Base-by-base conservation (phyloP, 2,329 filamentous ascomycete species). In the Aspergillus candidus region DNA sequence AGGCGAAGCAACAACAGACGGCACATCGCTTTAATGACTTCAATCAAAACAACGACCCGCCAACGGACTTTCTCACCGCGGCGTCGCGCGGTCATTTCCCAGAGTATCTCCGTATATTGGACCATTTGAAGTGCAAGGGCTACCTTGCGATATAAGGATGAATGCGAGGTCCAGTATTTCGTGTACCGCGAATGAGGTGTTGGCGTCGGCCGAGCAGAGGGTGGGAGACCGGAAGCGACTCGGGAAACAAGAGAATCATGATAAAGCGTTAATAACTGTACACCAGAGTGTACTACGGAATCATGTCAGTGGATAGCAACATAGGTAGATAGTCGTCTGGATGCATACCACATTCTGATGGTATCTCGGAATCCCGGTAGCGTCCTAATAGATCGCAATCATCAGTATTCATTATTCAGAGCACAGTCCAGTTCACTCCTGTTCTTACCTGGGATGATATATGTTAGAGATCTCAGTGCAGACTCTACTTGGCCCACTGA, bases 401-500 rank as follows among this genome's bases (percentile, higher is more conserved):
- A 34, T 34, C 32, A 43, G 44, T 49, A 40, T 30, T 46, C 14
- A 15, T 38, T 27, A 36, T 7, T 14, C 27, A 37, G 5, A 40
- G 8, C 15, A 10, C 17, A 33, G 17, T 41, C 6, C 13, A 18
- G 8, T 7, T 34, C 14, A 34, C 29, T 13, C 15, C 40, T 17
- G 12, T 31, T 37, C 51, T 43, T 38, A 65, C 86, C 90, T 46
- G 91, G 93, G 39, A 97, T 93, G 53, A 98, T 89, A 66, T 98
- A 98, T 38, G 91, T 96, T 53, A 98, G 72, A 22, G 89, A 95
- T 32, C 93, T 82, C 61, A 98, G 72, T 11, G 89, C 88, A 51
- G 88, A 94, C 72, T 98, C 93, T 51, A 98, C 91, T 72, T 95
- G 90, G 39, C 88, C 88, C 41, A 98, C 89, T 47, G 94, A 88